Evolutionary conservation across 768 basidiomycete species (phyloP).

Genomic region (Rhodotorula babjevae): DNA sequence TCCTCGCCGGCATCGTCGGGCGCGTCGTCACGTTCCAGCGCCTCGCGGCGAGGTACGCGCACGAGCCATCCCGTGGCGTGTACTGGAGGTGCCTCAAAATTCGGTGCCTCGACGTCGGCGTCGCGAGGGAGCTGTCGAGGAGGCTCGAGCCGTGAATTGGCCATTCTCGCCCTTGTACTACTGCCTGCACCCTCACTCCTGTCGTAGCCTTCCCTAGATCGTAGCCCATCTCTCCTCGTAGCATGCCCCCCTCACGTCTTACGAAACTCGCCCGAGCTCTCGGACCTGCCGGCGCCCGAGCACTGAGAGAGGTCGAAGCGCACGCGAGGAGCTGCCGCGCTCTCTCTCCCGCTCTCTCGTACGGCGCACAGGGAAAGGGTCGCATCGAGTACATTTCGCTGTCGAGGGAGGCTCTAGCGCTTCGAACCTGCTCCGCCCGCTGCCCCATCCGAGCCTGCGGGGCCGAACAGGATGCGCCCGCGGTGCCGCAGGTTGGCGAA

Average conservation of each 20-base stretch:
- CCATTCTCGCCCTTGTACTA: too few relatives aligned
- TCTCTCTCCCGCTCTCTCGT: too few relatives aligned
- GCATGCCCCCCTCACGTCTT: too few relatives aligned
- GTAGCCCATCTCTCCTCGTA: too few relatives aligned
- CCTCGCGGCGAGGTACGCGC: slow-evolving; percentile 32
- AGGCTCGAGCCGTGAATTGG: slow-evolving; percentile 12
- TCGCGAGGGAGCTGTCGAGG: slow-evolving; percentile 10
- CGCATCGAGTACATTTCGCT: background rate
- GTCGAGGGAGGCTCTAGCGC: too few relatives aligned
- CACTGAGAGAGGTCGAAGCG: too few relatives aligned
- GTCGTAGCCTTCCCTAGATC: too few relatives aligned
- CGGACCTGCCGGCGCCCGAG: too few relatives aligned
- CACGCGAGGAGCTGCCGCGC: too few relatives aligned
- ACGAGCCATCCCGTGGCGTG: slow-evolving; percentile 16
- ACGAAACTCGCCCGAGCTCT: too few relatives aligned
- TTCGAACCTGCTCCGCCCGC: background rate
- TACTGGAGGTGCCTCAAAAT: slow-evolving; percentile 40
- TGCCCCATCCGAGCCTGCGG: background rate
- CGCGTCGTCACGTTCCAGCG: slow-evolving; percentile 38
- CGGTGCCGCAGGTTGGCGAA: slow-evolving; percentile 64
- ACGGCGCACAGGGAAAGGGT: too few relatives aligned
- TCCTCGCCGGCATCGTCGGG: slow-evolving; percentile 28
- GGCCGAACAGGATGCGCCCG: slow-evolving; percentile 49
- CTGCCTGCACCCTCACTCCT: too few relatives aligned
- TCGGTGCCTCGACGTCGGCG: slow-evolving; percentile 8